These are phyloP conservation scores for Cordyceps militaris DNA, from an alignment of 2,329 filamentous ascomycete species.

Conservation along the genomic window DNA sequence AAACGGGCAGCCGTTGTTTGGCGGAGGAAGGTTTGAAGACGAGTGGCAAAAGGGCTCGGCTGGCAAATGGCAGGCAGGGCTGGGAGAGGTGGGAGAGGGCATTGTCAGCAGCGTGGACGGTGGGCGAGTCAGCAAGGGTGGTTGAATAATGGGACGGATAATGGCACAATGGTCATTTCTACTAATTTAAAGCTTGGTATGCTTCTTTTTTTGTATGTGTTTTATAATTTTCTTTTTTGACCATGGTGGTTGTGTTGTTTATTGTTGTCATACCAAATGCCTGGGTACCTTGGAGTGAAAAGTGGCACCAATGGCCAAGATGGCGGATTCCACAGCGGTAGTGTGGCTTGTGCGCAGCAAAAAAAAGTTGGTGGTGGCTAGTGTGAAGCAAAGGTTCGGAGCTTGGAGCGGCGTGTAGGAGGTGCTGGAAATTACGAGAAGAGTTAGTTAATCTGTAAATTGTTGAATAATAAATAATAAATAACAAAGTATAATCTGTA, in stretches of 20 bases:
- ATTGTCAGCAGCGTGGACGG: not conserved
- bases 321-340: not conserved
- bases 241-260: not conserved
- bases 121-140: not conserved
- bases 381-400: not conserved
- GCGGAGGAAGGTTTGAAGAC: not conserved
- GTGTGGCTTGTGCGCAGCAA: conserved; percentile 3
- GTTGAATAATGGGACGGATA: not conserved
- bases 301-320: not conserved
- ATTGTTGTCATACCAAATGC: not conserved
- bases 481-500: not conserved
- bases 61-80: conserved; percentile 4
- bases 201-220: not conserved
- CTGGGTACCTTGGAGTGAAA: not conserved
- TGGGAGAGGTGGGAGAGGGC: not conserved
- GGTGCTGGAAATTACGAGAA: not conserved
- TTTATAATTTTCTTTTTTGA: not conserved
- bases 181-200: not conserved
- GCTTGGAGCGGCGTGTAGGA: not conserved
- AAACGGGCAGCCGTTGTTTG: not conserved
- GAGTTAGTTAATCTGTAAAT: not conserved
- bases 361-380: not conserved
- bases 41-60: not conserved
- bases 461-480: not conserved
- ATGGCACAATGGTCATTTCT: not conserved